Conservation (phyloP, 2,329 filamentous ascomycete species). For the Clarireedia sp. region DNA sequence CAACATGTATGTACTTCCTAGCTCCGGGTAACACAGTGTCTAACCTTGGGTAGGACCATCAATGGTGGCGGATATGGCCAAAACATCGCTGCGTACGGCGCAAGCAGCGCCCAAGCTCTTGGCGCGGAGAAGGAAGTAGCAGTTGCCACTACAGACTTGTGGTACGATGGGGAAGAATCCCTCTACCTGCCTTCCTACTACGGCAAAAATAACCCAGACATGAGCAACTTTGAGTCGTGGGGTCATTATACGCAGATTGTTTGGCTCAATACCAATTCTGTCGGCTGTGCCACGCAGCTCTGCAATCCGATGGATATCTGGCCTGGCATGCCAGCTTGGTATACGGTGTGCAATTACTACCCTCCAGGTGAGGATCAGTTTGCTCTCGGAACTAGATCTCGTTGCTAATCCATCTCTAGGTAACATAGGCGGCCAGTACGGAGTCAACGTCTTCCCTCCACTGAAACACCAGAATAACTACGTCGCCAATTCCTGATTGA, state of each 20-base stretch:
- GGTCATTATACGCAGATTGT: slow-evolving; percentile 71
- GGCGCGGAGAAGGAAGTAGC: slow-evolving; percentile 45
- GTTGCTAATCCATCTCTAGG: neutral
- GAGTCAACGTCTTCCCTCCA: slow-evolving; percentile 9
- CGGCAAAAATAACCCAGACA: slow-evolving; percentile 49
- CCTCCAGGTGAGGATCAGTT: slow-evolving; percentile 1
- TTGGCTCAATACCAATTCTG: slow-evolving; percentile 51
- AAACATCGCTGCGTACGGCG: slow-evolving; percentile 68
- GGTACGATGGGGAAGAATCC: slow-evolving; percentile 78
- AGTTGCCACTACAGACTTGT: slow-evolving; percentile 64
- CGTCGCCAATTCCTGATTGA: neutral
- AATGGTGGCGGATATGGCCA: slow-evolving; percentile 68
- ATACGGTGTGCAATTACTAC: slow-evolving; percentile 83
- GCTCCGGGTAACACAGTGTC: neutral
- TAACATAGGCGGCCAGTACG: slow-evolving; percentile 9
- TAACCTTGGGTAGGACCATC: slow-evolving; percentile 34
- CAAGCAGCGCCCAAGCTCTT: slow-evolving; percentile 37
- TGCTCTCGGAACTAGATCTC: neutral
- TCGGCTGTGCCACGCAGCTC: slow-evolving; percentile 53
- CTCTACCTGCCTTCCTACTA: slow-evolving; percentile 48
- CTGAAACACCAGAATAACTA: neutral
- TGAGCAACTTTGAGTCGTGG: slow-evolving; percentile 55
- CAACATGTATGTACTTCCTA: slow-evolving; percentile 51
- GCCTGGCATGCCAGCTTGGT: slow-evolving; percentile 41
- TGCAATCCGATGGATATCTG: slow-evolving; percentile 42